These are phyloP conservation scores for Escallonia herrerae DNA, from an alignment of 129 eudicot genomes.

Conservation along the genomic window DNA sequence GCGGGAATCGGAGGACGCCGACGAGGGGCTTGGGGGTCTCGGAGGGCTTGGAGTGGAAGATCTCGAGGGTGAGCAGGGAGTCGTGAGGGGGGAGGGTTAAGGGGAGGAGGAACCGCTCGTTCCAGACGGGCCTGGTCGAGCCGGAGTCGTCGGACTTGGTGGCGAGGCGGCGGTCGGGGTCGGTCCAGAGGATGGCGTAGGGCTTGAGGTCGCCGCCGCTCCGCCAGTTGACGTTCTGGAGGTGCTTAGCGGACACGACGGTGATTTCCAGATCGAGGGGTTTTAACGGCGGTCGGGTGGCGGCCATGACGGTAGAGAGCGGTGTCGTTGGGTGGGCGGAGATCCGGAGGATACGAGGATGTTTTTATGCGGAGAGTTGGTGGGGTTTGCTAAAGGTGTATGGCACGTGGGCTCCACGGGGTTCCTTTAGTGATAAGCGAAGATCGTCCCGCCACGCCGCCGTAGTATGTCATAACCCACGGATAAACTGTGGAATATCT, in stretches of 20 bases:
- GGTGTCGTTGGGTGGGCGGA: too few species aligned
- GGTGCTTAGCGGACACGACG: constrained; percentile 77
- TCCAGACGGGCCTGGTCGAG: constrained; percentile 74
- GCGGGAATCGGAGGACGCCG: constrained; percentile 50
- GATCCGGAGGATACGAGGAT: too few species aligned
- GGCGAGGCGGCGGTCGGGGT: constrained; percentile 70
- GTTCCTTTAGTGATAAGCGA: too few species aligned
- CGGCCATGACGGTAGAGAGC: constrained; percentile 14
- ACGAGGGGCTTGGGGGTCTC: constrained; percentile 76
- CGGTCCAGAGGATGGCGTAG: constrained; percentile 78
- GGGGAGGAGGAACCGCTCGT: constrained; percentile 62
- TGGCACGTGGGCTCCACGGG: too few species aligned
- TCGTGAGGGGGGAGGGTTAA: constrained; percentile 33
- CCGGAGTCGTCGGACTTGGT: constrained; percentile 72
- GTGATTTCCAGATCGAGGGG: constrained; percentile 68
- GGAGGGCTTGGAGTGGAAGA: constrained; percentile 73
- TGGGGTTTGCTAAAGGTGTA: too few species aligned
- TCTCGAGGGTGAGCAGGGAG: constrained; percentile 50
- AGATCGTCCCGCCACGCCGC: too few species aligned
- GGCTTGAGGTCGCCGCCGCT: constrained; percentile 77
- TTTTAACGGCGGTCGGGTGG: constrained; percentile 33
- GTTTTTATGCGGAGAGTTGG: too few species aligned
- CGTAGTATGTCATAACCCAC: too few species aligned
- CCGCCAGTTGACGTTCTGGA: constrained; percentile 87
- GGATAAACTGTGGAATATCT: too few species aligned